Conservation (phyloP, 106 monocot genomes). For the Platanthera zijinensis region DNA sequence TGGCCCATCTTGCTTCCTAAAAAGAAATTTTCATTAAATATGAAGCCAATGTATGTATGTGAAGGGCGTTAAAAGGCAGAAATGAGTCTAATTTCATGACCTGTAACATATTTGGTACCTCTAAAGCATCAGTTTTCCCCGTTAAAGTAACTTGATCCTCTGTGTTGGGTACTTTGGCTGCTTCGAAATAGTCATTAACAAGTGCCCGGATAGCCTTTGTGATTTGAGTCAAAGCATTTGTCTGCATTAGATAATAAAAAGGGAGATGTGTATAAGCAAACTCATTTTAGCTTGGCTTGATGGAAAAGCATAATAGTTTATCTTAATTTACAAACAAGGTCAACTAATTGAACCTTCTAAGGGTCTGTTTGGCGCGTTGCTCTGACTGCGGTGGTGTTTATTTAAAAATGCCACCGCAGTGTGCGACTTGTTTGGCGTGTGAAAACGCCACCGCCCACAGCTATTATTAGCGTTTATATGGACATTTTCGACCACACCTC, state of each 20-base stretch:
- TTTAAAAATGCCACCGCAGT: no score
- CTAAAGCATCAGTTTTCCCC: constrained; percentile 64
- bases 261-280: background rate
- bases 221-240: constrained; percentile 58
- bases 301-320: background rate
- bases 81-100: background rate
- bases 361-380: no score
- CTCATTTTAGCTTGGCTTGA: background rate
- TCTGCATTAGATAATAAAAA: constrained; percentile 20
- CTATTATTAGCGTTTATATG: no score
- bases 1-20: constrained; percentile 86
- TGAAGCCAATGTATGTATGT: background rate
- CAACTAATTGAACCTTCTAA: no score
- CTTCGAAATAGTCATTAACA: constrained; percentile 30
- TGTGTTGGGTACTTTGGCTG: constrained; percentile 15
- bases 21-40: background rate
- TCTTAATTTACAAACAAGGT: background rate
- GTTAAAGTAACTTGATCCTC: constrained; percentile 24
- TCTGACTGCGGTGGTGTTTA: no score
- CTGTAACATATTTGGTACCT: constrained; percentile 28
- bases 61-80: background rate
- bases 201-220: constrained; percentile 62
- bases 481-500: no score
- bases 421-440: no score
- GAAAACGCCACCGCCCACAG: no score